A percentile compares a stretch with the other conserved stretches of the same genome.
Evolutionary conservation across 2,329 filamentous ascomycete species (phyloP).

Genomic region (Apiospora arundinis): DNA sequence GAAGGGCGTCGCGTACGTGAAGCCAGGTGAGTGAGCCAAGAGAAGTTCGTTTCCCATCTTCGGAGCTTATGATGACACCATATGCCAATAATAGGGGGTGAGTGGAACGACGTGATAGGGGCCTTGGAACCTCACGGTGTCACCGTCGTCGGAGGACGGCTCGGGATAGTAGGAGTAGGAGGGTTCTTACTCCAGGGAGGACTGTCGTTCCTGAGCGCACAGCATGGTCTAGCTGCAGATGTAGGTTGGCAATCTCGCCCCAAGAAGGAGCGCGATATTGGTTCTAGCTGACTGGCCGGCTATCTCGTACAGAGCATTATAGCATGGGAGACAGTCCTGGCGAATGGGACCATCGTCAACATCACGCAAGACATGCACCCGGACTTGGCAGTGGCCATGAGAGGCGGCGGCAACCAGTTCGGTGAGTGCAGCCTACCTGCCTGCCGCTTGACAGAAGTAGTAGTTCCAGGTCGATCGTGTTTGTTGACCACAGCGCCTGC

Average conservation of each 20-base stretch:
- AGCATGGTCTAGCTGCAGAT: constrained; percentile 7
- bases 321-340: neutral
- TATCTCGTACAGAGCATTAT: neutral
- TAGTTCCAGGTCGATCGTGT: neutral
- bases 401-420: neutral
- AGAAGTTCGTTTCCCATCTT: no score
- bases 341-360: constrained; percentile 9
- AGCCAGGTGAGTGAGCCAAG: neutral
- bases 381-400: constrained; percentile 3
- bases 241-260: neutral
- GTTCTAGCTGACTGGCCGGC: neutral
- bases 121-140: neutral
- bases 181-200: constrained; percentile 13
- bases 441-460: neutral
- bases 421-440: neutral
- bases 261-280: neutral
- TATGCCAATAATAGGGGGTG: neutral
- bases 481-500: neutral
- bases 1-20: constrained; percentile 9
- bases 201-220: constrained; percentile 9
- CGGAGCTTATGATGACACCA: no score
- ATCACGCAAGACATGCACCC: neutral
- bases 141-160: constrained; percentile 2
- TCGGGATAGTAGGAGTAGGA: constrained; percentile 3
- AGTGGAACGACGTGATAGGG: constrained; percentile 16